A percentile compares a stretch with the other conserved stretches of the same genome.
Conservation (phyloP, 164 flowering plant species). For the Kingdonia uniflora region DNA sequence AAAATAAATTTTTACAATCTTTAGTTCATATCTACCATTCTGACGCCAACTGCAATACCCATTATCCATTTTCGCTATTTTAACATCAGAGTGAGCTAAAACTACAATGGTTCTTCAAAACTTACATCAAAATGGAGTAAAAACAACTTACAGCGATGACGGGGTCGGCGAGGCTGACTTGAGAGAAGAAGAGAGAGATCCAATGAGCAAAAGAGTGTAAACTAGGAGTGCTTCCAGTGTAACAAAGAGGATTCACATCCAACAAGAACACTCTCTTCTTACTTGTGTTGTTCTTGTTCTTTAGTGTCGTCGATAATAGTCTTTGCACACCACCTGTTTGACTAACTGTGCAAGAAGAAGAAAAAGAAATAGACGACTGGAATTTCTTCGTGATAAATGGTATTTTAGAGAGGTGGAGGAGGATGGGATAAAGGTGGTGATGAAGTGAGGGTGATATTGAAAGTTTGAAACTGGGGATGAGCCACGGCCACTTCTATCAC, state of each 20-base stretch:
- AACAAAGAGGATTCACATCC: conserved; percentile 86
- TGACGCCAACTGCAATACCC: no score
- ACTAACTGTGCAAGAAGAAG: not conserved
- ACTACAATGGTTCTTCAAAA: no score
- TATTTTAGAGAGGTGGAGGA: not conserved
- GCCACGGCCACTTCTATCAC: no score
- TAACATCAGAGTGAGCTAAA: no score
- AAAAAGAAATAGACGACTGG: conserved; percentile 4
- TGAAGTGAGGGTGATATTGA: no score
- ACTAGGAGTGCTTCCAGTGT: conserved; percentile 57
- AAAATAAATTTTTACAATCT: no score
- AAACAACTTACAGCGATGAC: conserved; percentile 80
- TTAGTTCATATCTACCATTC: no score
- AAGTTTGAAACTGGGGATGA: no score
- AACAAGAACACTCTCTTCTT: conserved; percentile 59
- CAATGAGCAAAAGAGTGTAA: conserved; percentile 67
- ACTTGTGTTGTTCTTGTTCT: not conserved
- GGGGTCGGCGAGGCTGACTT: conserved; percentile 66
- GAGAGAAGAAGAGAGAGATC: conserved; percentile 75
- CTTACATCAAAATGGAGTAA: no score
- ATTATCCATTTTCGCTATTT: no score
- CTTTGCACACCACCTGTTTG: conserved; percentile 4
- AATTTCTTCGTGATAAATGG: not conserved
- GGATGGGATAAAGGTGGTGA: no score
- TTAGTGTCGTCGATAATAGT: conserved; percentile 3